Percentiles rank a stretch among this genome's conserved stretches.
Conservation (phyloP, 176 grass and related monocot species). For the Pontederia crassipes region DNA sequence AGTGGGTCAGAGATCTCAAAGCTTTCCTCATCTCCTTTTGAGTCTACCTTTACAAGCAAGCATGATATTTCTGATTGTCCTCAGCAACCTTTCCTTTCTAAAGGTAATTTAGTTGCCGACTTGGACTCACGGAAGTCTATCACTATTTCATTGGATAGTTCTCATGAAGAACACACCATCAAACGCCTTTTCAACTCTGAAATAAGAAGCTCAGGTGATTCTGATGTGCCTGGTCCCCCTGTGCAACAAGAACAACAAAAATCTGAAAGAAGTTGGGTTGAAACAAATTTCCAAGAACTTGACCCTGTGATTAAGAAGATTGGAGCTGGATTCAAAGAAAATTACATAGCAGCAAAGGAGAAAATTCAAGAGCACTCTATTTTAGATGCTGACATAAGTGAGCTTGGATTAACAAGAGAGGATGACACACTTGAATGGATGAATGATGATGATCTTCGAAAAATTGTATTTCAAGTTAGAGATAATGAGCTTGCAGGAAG, state of each 20-base stretch:
- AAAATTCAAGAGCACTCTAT: conserved; percentile 7
- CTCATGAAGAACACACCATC: background rate
- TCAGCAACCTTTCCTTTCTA: background rate
- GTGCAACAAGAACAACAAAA: conserved; percentile 1
- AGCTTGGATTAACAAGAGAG: background rate
- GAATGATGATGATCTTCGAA: conserved; percentile 23
- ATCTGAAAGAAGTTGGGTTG: conserved; percentile 13
- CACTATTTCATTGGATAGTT: background rate
- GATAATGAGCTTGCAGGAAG: conserved; percentile 26
- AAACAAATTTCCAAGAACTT: conserved; percentile 19
- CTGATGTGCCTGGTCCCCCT: background rate
- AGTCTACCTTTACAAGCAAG: background rate
- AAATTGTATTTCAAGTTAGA: conserved; percentile 31
- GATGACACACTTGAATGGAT: conserved; percentile 28
- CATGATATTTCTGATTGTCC: background rate
- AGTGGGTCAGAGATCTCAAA: background rate
- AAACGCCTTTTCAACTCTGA: background rate
- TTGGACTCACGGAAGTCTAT: background rate
- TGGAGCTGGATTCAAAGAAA: conserved; percentile 22
- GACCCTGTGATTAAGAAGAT: conserved; percentile 18
- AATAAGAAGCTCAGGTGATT: background rate
- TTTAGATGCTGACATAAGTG: conserved; percentile 16
- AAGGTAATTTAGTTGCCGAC: conserved; percentile 2
- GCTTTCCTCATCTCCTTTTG: background rate
- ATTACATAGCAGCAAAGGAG: conserved; percentile 27